phyloP scores from a whole-genome alignment of 352 stramenopile species.

The Paralagenidium karlingii region DNA sequence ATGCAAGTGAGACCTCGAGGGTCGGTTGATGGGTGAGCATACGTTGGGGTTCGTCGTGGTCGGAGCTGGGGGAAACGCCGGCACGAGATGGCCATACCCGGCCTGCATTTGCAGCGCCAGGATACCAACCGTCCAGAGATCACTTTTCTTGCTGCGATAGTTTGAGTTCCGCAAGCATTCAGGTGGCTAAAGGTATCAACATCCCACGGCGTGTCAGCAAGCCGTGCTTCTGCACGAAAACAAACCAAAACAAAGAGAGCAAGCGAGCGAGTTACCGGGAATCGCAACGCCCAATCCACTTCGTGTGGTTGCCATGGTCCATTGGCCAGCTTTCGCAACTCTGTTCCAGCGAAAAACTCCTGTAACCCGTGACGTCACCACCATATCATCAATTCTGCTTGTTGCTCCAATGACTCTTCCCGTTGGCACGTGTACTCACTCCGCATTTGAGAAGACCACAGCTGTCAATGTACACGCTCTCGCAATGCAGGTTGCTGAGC shows the following conservation, averaged over 20 bases:
- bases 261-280: conserved; percentile 7
- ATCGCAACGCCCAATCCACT: conserved; percentile 11
- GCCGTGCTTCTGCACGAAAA: no score
- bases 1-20: background rate
- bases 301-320: no score
- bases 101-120: conserved; percentile 38
- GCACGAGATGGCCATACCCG: conserved; percentile 4
- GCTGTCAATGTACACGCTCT: conserved; percentile 44
- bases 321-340: no score
- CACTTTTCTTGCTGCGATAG: conserved; percentile 16
- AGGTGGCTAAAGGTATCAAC: conserved; percentile 12
- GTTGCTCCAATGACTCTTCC: no score
- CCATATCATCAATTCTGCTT: no score
- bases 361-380: no score
- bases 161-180: conserved; percentile 11
- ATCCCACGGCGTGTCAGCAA: no score
- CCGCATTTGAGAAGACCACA: conserved; percentile 38
- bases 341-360: no score
- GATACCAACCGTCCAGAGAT: conserved; percentile 45
- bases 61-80: conserved; percentile 5
- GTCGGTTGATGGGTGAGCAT: background rate
- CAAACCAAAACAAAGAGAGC: no score
- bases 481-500: conserved; percentile 21
- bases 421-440: no score
- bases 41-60: conserved; percentile 2